phyloP scores from a whole-genome alignment of 176 grass and related monocot genomes.

The Eragrostis curvula region DNA sequence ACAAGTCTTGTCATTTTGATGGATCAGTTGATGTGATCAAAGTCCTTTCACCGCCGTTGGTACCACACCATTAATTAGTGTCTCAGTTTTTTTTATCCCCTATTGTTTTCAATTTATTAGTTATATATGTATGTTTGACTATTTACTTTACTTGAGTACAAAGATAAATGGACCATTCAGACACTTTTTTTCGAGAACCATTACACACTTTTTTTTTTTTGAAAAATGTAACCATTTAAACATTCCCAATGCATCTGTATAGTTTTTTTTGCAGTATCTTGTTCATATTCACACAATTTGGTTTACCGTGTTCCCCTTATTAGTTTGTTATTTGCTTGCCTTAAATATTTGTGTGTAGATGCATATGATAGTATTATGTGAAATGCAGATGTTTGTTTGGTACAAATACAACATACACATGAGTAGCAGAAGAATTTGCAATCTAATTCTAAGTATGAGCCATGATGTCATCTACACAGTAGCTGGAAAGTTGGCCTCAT shows the following conservation, averaged over 20 bases:
- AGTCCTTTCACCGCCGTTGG: not conserved
- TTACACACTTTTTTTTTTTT: too few species aligned
- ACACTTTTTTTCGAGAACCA: not conserved
- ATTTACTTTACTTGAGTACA: not conserved
- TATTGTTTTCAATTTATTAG: not conserved
- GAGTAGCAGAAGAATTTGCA: not conserved
- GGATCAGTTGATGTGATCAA: slow-evolving; percentile 5
- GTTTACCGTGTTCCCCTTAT: too few species aligned
- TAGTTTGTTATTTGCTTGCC: too few species aligned
- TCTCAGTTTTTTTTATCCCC: not conserved
- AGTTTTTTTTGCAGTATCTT: too few species aligned
- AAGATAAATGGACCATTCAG: not conserved
- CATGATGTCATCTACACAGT: not conserved
- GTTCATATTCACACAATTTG: not conserved
- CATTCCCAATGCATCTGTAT: not conserved
- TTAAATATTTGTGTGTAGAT: not conserved
- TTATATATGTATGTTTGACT: not conserved
- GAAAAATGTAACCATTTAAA: too few species aligned
- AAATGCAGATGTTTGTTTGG: not conserved
- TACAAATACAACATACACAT: not conserved
- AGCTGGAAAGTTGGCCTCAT: not conserved
- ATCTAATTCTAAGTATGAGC: not conserved
- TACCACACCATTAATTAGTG: not conserved
- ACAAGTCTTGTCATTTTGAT: not conserved
- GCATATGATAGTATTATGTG: slow-evolving; percentile 39